Evolutionary conservation across 768 basidiomycete species (phyloP).

Genomic region (Crassisporium funariophilum): DNA sequence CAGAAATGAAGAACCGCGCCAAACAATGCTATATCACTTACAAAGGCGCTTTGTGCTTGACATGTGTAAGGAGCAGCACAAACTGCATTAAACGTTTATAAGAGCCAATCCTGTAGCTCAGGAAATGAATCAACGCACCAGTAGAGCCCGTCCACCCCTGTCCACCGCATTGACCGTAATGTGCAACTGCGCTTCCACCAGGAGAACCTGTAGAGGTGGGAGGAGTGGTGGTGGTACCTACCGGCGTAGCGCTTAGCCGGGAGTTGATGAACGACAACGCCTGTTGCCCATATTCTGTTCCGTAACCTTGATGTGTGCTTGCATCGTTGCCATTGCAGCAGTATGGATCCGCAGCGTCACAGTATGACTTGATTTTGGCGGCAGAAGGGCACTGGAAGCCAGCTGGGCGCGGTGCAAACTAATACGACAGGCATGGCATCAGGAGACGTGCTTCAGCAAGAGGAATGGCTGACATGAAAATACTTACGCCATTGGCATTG

Average conservation of each 20-base stretch:
- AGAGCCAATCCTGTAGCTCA: not conserved
- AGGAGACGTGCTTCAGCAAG: not conserved
- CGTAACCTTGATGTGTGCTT: no score
- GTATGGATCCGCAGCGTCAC: no score
- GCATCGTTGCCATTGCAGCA: no score
- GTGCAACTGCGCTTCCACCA: no score
- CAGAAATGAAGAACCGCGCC: no score
- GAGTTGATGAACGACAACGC: no score
- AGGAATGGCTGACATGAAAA: not conserved
- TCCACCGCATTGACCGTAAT: no score
- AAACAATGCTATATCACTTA: no score
- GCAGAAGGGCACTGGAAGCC: constrained; percentile 35
- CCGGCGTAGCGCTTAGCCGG: no score
- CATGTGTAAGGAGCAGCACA: constrained; percentile 22
- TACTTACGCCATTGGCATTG: constrained; percentile 31
- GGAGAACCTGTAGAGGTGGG: no score
- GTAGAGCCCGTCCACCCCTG: constrained; percentile 16
- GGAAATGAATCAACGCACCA: constrained; percentile 11
- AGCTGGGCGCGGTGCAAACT: constrained; percentile 35
- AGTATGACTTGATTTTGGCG: constrained; percentile 29
- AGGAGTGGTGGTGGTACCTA: no score
- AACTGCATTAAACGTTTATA: constrained; percentile 4
- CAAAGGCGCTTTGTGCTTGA: not conserved
- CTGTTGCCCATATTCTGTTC: no score
- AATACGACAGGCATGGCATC: not conserved